Evolutionary conservation across 768 basidiomycete species (phyloP).

Genomic region (Cyclocybe aegerita): DNA sequence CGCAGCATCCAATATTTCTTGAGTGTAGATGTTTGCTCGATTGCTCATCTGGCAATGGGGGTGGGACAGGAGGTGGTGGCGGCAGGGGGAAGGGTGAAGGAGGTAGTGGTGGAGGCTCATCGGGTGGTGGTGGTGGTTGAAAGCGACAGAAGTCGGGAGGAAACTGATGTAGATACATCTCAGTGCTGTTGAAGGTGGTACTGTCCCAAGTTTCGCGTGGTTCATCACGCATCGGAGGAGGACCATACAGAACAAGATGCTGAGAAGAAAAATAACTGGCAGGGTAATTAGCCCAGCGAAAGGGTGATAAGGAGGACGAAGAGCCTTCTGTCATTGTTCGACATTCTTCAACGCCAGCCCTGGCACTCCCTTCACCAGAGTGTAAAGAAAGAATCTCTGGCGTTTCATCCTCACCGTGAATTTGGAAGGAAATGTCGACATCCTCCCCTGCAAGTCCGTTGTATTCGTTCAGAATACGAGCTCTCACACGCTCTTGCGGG

Average conservation of each 20-base stretch:
- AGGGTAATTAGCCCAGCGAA: constrained; percentile 64
- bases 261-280: constrained; percentile 56
- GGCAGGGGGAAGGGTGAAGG: constrained; percentile 26
- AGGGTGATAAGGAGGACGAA: background rate
- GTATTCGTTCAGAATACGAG: constrained; percentile 45
- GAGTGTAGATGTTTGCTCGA: constrained; percentile 2
- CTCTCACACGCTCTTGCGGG: constrained; percentile 49
- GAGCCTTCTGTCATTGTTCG: background rate
- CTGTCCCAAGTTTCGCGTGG: constrained; percentile 19
- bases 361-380: too few relatives aligned
- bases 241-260: constrained; percentile 35
- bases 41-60: constrained; percentile 5
- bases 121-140: constrained; percentile 26
- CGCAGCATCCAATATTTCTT: background rate
- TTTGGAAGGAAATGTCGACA: constrained; percentile 29
- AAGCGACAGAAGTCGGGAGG: constrained; percentile 4
- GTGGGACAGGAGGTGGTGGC: constrained; percentile 6
- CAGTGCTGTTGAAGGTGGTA: constrained; percentile 17
- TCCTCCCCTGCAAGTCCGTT: constrained; percentile 23
- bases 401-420: constrained; percentile 34
- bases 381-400: constrained; percentile 16
- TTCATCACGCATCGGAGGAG: constrained; percentile 25
- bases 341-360: too few relatives aligned
- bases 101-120: constrained; percentile 37
- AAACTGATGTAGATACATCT: constrained; percentile 19